These are phyloP conservation scores for Fistulifera pelliculosa DNA, from an alignment of 108 stramenopile species.

Conservation along the genomic window DNA sequence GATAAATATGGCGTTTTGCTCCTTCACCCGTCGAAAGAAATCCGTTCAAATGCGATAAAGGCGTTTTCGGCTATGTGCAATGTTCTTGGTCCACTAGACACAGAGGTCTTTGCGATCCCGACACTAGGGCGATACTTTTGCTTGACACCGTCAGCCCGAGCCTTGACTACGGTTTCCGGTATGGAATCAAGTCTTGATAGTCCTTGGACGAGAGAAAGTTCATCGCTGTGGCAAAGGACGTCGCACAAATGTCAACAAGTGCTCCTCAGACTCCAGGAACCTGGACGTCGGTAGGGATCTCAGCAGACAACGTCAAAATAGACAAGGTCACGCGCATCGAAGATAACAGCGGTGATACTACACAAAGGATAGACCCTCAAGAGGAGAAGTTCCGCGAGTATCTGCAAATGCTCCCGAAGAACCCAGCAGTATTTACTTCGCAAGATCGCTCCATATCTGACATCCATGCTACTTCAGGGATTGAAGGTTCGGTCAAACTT, in stretches of 20 bases:
- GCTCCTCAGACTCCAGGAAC: conserved; percentile 16
- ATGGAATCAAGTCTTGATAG: conserved; percentile 19
- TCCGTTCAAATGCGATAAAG: conserved; percentile 34
- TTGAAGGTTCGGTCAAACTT: conserved; percentile 44
- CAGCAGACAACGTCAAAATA: conserved; percentile 3
- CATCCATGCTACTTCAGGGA: conserved; percentile 9
- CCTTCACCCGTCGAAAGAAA: conserved; percentile 51
- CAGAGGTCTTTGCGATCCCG: conserved; percentile 52
- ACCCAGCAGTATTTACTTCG: background rate
- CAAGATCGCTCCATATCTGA: conserved; percentile 3
- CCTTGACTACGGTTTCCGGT: background rate
- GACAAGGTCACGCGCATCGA: background rate
- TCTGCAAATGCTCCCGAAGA: conserved; percentile 25
- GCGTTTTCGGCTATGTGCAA: conserved; percentile 39
- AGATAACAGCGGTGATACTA: background rate
- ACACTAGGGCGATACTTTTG: conserved; percentile 61
- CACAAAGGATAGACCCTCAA: background rate
- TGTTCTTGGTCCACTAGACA: conserved; percentile 55
- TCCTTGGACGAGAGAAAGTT: conserved; percentile 34
- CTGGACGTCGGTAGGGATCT: conserved; percentile 37
- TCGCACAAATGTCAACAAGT: conserved; percentile 4
- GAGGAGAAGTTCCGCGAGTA: conserved; percentile 7
- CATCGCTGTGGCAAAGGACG: conserved; percentile 15
- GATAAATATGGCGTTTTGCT: conserved; percentile 62
- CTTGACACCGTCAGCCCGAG: conserved; percentile 24